Evolutionary conservation across 305 asterid species (phyloP), one percentile per base, ranked within the genome.

Genomic region (Fraxinus albicans): DNA sequence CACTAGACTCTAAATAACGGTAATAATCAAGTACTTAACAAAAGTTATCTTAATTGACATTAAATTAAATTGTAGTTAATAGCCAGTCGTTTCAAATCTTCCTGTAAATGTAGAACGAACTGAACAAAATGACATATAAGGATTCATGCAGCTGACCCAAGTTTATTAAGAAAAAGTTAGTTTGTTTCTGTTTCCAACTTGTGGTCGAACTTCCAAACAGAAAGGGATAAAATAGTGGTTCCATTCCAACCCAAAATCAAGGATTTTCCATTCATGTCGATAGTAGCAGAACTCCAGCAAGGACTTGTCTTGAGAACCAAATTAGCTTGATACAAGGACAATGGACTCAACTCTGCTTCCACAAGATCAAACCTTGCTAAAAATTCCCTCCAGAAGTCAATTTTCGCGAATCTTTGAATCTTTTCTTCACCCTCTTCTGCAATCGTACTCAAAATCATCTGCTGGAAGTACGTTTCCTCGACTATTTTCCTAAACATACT

Each of bases 191-290:
- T n/a, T 19, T 19, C 69, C 29, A 19, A 58, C 29, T 58, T 19
- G 29, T 6, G 13, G 2, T 23, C 65, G 55, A 33, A 63, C 63
- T 86, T 86, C 87, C 85, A 84, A 69, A 77, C 85, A 81, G 86
- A 87, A 42, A 87, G 73, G 21, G 83, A 87, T 25, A 55, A 8
- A 12, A 77, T 2, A 3, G 88, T 74, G 42, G 79, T 78, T 8
- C 81, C 86, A 15, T 82, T 80, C 88, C 86, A 82, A 2, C 86
- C 79, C 21, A 80, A 3, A 75, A 87, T 73, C 79, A 87, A 60
- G 53, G 84, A 73, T 53, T 87, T 81, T 13, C 84, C 83, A 3
- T 78, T 58, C 86, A 75, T 35, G 0, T 69, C 78, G n/a, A 83
- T 10, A 8, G 63, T 84, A 77, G 80, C 83, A 87, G 42, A 65